These are phyloP conservation scores for Desmodesmus armatus DNA, from an alignment of 139 green algal species.

Conservation along the genomic window DNA sequence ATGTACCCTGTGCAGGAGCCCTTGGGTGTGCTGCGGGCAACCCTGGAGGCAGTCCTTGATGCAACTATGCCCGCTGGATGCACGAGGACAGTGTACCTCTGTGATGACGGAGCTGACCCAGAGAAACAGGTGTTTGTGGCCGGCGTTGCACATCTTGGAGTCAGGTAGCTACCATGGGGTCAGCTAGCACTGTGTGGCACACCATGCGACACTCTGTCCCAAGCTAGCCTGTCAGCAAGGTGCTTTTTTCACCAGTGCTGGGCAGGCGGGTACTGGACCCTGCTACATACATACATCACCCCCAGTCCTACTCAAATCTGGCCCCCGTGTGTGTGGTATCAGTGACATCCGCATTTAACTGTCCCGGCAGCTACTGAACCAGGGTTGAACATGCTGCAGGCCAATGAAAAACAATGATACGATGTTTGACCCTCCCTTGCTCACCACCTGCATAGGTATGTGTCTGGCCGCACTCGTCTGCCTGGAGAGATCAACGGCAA, in stretches of 20 bases:
- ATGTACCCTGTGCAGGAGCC: slow-evolving; percentile 10
- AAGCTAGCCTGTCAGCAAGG: too few relatives aligned
- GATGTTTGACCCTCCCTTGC: background rate
- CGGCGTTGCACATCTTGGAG: background rate
- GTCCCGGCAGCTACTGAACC: background rate
- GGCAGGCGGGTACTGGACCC: too few relatives aligned
- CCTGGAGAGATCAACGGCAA: slow-evolving; percentile 80
- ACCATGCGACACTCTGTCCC: too few relatives aligned
- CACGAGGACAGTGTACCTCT: slow-evolving; percentile 36
- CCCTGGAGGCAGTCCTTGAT: slow-evolving; percentile 18
- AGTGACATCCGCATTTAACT: background rate
- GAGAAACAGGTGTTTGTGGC: background rate
- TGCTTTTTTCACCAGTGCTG: too few relatives aligned
- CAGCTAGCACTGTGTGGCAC: too few relatives aligned
- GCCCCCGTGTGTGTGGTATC: too few relatives aligned
- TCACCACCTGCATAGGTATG: slow-evolving; percentile 52
- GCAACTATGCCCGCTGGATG: background rate
- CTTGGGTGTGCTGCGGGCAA: background rate
- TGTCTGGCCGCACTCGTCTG: slow-evolving; percentile 69
- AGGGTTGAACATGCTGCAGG: background rate
- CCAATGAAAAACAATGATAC: background rate
- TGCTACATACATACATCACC: too few relatives aligned
- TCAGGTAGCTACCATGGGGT: too few relatives aligned
- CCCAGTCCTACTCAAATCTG: too few relatives aligned
- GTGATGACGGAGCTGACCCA: slow-evolving; percentile 37